These are phyloP conservation scores for Talaromyces islandicus DNA, from an alignment of 2,329 filamentous ascomycete species.

Conservation along the genomic window DNA sequence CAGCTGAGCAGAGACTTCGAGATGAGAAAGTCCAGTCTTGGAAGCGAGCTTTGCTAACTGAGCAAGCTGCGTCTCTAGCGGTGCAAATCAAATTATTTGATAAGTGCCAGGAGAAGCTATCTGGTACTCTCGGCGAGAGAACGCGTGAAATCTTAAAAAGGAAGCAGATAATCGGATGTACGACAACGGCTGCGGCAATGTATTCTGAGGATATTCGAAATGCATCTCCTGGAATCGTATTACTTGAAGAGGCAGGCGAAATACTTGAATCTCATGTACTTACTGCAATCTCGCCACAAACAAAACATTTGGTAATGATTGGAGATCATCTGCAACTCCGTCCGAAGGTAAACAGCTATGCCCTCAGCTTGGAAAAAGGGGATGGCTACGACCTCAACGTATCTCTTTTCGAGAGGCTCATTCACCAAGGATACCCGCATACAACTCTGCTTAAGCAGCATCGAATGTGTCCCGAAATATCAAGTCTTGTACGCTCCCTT, in stretches of 20 bases:
- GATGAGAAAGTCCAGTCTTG: constrained; percentile 35
- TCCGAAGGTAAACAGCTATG: constrained; percentile 59
- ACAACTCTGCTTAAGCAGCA: constrained; percentile 57
- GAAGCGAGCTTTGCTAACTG: constrained; percentile 43
- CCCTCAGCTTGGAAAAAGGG: constrained; percentile 56
- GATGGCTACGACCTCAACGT: constrained; percentile 61
- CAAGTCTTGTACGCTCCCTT: constrained; percentile 49
- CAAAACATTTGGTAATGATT: constrained; percentile 62
- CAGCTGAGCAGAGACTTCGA: constrained; percentile 23
- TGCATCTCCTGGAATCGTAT: constrained; percentile 52
- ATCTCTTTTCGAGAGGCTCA: constrained; percentile 64
- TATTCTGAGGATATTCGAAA: constrained; percentile 50
- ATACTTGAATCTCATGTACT: constrained; percentile 64
- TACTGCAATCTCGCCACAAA: constrained; percentile 50
- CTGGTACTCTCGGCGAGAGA: not conserved
- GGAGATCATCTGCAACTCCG: constrained; percentile 69
- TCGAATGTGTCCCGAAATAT: constrained; percentile 64
- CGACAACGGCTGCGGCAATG: constrained; percentile 64
- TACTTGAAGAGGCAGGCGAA: constrained; percentile 70
- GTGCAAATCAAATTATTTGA: constrained; percentile 20
- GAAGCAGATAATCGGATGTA: constrained; percentile 62
- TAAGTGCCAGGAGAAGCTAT: not conserved
- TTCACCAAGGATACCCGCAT: constrained; percentile 50
- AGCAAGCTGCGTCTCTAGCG: constrained; percentile 34
- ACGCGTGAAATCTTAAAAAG: constrained; percentile 36